Conservation (phyloP, 192 early-diverging fungal species). For the Funneliformis geosporum region DNA sequence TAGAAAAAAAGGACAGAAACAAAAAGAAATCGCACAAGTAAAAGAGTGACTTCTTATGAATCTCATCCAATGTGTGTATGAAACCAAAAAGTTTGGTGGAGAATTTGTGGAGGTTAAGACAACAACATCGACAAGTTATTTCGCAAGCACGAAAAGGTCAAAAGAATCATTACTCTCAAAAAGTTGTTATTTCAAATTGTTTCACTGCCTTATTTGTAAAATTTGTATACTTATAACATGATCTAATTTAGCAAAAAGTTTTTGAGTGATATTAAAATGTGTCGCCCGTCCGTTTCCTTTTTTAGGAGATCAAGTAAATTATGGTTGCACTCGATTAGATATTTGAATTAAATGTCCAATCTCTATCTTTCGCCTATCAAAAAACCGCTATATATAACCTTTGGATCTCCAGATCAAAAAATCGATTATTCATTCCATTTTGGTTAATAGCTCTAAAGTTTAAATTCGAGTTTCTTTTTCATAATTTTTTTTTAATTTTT, state of each 20-base stretch:
- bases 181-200: background rate
- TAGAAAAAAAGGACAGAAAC: background rate
- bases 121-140: background rate
- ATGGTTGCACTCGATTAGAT: background rate
- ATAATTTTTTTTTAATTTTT: too few species aligned
- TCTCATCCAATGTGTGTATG: background rate
- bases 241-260: too few species aligned
- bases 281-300: background rate
- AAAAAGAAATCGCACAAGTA: background rate
- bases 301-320: background rate
- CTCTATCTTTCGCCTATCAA: background rate
- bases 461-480: background rate
- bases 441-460: background rate
- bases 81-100: background rate
- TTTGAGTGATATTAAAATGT: background rate
- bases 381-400: background rate
- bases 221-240: too few species aligned
- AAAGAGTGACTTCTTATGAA: background rate
- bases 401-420: background rate
- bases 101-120: background rate
- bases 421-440: background rate
- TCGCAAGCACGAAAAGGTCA: background rate
- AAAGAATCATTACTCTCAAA: background rate
- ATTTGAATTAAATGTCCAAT: background rate
- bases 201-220: constrained; percentile 13